phyloP scores from a whole-genome alignment of 164 flowering plant genomes.

The Chimonanthus salicifolius region DNA sequence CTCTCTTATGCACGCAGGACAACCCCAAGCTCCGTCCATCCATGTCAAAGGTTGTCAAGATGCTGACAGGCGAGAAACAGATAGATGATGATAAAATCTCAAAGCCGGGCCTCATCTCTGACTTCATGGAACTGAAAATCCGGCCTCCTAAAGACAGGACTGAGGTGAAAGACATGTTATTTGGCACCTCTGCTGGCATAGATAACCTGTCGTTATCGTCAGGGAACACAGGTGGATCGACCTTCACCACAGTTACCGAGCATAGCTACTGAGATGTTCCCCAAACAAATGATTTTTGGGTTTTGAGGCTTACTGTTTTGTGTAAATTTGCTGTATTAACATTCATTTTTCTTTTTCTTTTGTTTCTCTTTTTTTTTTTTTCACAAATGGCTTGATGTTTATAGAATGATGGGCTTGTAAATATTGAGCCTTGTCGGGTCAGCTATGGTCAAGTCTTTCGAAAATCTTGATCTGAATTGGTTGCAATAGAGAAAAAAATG shows the following conservation, averaged over 20 bases:
- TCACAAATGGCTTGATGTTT: background rate
- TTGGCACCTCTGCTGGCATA: slow-evolving; percentile 30
- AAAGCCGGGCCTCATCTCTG: slow-evolving; percentile 77
- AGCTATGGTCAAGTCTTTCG: no score
- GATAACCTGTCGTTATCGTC: slow-evolving; percentile 26
- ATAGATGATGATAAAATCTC: slow-evolving; percentile 39
- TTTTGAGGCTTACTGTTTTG: background rate
- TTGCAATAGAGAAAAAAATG: no score
- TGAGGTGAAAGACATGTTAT: slow-evolving; percentile 2
- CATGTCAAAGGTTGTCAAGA: slow-evolving; percentile 76
- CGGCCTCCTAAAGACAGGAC: slow-evolving; percentile 14
- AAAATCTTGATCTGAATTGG: no score
- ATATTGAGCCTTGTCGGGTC: background rate
- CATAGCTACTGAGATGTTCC: slow-evolving; percentile 9
- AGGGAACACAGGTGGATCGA: slow-evolving; percentile 23
- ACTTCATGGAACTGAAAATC: slow-evolving; percentile 80
- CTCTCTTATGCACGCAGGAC: slow-evolving; percentile 90
- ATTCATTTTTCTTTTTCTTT: background rate
- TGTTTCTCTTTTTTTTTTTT: background rate
- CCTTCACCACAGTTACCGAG: slow-evolving; percentile 30
- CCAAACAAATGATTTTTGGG: background rate
- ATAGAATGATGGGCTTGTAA: slow-evolving; percentile 1
- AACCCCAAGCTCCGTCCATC: slow-evolving; percentile 77
- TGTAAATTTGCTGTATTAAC: slow-evolving; percentile 6
- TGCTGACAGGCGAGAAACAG: slow-evolving; percentile 47